phyloP scores from a whole-genome alignment of 2,329 filamentous ascomycete genomes.

The Drechslera avenae region DNA sequence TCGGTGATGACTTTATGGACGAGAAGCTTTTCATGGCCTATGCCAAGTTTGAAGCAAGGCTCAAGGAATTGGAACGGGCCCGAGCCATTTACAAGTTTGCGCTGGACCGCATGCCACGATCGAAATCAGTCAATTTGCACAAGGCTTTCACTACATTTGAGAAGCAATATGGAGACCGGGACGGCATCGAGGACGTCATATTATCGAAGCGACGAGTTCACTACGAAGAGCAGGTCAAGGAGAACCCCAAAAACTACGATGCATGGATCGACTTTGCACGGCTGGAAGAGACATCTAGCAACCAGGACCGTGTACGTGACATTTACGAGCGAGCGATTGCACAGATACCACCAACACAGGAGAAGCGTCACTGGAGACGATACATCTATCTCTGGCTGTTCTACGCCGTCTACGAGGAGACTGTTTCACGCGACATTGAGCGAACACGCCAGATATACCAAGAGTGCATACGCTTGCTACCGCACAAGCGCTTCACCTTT shows the following conservation, averaged over 20 bases:
- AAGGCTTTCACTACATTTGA: constrained; percentile 97
- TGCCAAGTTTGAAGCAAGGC: constrained; percentile 89
- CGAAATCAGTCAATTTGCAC: constrained; percentile 82
- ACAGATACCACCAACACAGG: constrained; percentile 90
- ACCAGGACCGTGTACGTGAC: constrained; percentile 83
- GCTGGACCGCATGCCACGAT: constrained; percentile 86
- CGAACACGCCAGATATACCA: constrained; percentile 89
- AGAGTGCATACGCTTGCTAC: constrained; percentile 83
- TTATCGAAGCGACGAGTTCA: constrained; percentile 90
- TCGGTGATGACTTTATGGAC: constrained; percentile 95
- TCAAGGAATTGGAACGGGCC: constrained; percentile 93
- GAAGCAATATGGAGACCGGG: constrained; percentile 93
- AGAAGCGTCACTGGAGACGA: constrained; percentile 95
- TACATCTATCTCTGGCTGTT: constrained; percentile 99
- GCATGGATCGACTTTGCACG: constrained; percentile 95
- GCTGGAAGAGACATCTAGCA: constrained; percentile 83
- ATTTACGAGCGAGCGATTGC: constrained; percentile 95
- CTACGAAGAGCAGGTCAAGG: constrained; percentile 92
- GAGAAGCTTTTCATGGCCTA: constrained; percentile 95
- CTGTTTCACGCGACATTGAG: constrained; percentile 76
- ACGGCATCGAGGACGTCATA: constrained; percentile 94
- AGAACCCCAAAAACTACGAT: constrained; percentile 96
- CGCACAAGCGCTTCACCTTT: constrained; percentile 97
- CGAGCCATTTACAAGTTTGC: constrained; percentile 97
- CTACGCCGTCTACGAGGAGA: constrained; percentile 94